A percentile compares a stretch with the other conserved stretches of the same genome.
Conservation (phyloP, 495 filamentous ascomycete genomes). For the Margaritispora aquatica region DNA sequence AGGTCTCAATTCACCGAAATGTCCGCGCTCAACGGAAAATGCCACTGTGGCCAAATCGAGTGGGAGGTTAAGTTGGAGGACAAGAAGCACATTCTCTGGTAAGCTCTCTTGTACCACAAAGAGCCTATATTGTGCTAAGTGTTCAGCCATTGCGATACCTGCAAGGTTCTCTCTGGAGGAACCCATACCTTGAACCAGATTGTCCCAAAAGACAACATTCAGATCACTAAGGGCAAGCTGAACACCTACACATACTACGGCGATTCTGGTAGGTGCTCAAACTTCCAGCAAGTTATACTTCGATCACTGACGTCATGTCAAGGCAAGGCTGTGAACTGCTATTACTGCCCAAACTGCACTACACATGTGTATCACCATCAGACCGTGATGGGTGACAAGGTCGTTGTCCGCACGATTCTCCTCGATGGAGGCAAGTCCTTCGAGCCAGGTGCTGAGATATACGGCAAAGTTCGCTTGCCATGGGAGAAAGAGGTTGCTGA, state of each 20-base stretch:
- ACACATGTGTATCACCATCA: constrained; percentile 47
- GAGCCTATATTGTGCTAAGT: not conserved
- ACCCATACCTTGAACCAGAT: constrained; percentile 46
- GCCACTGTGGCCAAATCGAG: constrained; percentile 44
- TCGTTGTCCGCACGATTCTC: constrained; percentile 40
- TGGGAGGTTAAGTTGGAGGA: constrained; percentile 40
- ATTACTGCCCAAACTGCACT: constrained; percentile 44
- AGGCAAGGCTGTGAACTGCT: constrained; percentile 46
- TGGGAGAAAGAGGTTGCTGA: constrained; percentile 8
- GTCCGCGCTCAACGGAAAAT: constrained; percentile 32
- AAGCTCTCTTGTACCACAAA: not conserved
- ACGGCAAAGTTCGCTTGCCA: not conserved
- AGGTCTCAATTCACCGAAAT: not conserved
- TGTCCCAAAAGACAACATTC: constrained; percentile 36
- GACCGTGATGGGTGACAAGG: constrained; percentile 39
- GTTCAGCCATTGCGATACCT: constrained; percentile 44
- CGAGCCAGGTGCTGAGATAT: not conserved
- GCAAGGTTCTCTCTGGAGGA: constrained; percentile 41
- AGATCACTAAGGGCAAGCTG: constrained; percentile 40
- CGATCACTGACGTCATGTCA: constrained; percentile 1
- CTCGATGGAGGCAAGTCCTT: constrained; percentile 17
- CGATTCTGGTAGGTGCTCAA: not conserved
- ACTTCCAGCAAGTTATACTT: not conserved
- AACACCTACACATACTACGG: constrained; percentile 37
- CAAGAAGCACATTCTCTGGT: constrained; percentile 41